Percentiles rank a stretch among this genome's conserved stretches.
phyloP scores from a whole-genome alignment of 306 rosid genomes.

The Pyrus pyrifolia region DNA sequence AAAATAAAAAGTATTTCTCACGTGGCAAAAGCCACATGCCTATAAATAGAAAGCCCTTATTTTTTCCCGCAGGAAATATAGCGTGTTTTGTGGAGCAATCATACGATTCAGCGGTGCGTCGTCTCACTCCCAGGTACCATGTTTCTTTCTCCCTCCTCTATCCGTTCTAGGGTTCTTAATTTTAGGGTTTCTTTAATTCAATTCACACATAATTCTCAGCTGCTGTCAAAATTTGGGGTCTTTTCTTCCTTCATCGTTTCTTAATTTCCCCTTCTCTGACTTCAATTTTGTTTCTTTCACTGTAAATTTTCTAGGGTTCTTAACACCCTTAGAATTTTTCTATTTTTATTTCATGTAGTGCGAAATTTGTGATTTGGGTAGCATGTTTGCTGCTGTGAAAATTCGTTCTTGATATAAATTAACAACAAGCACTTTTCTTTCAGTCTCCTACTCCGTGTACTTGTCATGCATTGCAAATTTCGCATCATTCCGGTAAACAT shows the following conservation, averaged over 20 bases:
- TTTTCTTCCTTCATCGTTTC: not conserved
- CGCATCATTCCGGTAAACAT: not conserved
- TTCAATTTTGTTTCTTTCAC: not conserved
- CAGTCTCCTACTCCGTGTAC: not conserved
- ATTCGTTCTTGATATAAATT: not conserved
- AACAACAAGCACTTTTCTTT: not conserved
- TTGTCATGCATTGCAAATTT: not conserved
- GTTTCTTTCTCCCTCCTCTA: not conserved
- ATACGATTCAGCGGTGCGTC: not conserved
- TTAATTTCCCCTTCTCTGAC: not conserved
- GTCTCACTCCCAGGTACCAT: not conserved
- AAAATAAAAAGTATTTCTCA: not conserved
- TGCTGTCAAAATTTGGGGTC: not conserved
- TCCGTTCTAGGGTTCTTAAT: not conserved
- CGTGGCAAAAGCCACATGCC: not conserved
- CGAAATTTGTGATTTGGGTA: not conserved
- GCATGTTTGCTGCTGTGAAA: not conserved
- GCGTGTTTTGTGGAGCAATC: not conserved
- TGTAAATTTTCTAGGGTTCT: not conserved
- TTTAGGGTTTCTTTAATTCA: not conserved
- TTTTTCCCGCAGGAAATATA: not conserved
- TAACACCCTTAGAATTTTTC: not conserved
- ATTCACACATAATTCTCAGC: not conserved
- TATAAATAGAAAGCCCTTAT: not conserved
- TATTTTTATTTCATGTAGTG: not conserved